These are phyloP conservation scores for Fusarium staphyleae DNA, from an alignment of 2,329 filamentous ascomycete species.

Conservation along the genomic window DNA sequence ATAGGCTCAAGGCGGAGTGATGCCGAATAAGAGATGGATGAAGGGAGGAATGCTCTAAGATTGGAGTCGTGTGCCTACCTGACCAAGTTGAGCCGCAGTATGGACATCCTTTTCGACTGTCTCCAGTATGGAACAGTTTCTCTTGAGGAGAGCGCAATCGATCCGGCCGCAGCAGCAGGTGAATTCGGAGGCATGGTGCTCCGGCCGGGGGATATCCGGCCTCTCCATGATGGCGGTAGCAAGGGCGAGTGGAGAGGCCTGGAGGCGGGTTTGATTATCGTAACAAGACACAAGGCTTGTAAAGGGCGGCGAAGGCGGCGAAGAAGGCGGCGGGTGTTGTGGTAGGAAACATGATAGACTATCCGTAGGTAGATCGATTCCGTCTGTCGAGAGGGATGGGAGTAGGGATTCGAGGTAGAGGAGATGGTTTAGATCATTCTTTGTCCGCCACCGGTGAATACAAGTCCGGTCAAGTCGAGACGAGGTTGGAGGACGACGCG, in stretches of 20 bases:
- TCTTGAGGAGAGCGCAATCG: slow-evolving; percentile 80
- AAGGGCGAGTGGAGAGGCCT: slow-evolving; percentile 32
- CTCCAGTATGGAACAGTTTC: slow-evolving; percentile 80
- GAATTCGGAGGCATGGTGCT: slow-evolving; percentile 48
- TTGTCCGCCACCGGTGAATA: not conserved
- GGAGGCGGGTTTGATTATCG: slow-evolving; percentile 21
- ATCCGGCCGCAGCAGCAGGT: slow-evolving; percentile 85
- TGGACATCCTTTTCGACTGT: slow-evolving; percentile 87
- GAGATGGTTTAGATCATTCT: slow-evolving; percentile 24
- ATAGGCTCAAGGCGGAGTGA: slow-evolving; percentile 7
- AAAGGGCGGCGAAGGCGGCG: slow-evolving; percentile 11
- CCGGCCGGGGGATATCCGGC: slow-evolving; percentile 34
- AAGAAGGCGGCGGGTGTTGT: slow-evolving; percentile 9
- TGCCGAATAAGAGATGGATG: slow-evolving; percentile 2
- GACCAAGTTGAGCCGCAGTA: slow-evolving; percentile 84
- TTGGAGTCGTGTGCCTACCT: slow-evolving; percentile 71
- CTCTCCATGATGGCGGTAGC: slow-evolving; percentile 37
- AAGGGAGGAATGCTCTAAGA: slow-evolving; percentile 37
- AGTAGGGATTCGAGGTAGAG: not conserved
- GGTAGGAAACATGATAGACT: slow-evolving; percentile 34
- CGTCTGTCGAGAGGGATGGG: not conserved
- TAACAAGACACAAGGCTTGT: slow-evolving; percentile 12
- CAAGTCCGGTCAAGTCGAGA: not conserved
- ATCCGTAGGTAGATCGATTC: slow-evolving; percentile 6
- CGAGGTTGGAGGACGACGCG: slow-evolving; percentile 7